These are phyloP conservation scores for Monosporascus ibericus DNA, from an alignment of 2,329 filamentous ascomycete genomes.

Conservation along the genomic window DNA sequence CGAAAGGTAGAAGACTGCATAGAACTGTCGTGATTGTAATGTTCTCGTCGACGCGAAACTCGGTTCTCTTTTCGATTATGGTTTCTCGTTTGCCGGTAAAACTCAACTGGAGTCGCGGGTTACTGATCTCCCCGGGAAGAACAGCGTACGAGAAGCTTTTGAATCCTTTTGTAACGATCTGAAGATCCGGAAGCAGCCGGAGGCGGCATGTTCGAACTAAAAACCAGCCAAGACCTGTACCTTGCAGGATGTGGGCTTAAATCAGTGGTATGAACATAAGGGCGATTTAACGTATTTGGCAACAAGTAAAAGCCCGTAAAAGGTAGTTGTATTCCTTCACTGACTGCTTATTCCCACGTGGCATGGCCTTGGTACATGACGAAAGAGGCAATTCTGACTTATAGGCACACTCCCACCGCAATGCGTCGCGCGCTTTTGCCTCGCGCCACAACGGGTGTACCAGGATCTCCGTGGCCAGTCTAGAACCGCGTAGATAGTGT, in stretches of 20 bases:
- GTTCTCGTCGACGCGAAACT: too few relatives aligned
- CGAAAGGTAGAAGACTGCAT: too few relatives aligned
- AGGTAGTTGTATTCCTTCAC: background rate
- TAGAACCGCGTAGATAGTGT: background rate
- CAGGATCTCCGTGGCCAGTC: background rate
- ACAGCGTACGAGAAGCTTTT: background rate
- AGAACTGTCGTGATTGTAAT: too few relatives aligned
- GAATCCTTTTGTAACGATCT: background rate
- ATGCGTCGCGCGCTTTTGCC: background rate
- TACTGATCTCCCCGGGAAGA: too few relatives aligned
- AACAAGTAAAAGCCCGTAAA: background rate
- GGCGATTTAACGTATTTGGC: too few relatives aligned
- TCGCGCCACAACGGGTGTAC: background rate
- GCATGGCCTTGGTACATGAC: background rate
- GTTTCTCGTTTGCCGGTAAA: slow-evolving; percentile 1
- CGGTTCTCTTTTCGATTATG: too few relatives aligned
- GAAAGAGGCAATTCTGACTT: background rate
- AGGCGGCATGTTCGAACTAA: background rate
- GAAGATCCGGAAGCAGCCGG: background rate
- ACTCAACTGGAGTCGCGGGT: slow-evolving; percentile 9
- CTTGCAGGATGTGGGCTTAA: background rate
- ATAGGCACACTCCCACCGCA: too few relatives aligned
- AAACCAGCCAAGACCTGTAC: background rate
- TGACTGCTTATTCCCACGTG: background rate
- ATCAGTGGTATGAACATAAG: too few relatives aligned